Percentiles rank a stretch among this genome's conserved stretches.
Evolutionary conservation across 1,139 yeast species (phyloP).

Genomic region (Candida sp.): DNA sequence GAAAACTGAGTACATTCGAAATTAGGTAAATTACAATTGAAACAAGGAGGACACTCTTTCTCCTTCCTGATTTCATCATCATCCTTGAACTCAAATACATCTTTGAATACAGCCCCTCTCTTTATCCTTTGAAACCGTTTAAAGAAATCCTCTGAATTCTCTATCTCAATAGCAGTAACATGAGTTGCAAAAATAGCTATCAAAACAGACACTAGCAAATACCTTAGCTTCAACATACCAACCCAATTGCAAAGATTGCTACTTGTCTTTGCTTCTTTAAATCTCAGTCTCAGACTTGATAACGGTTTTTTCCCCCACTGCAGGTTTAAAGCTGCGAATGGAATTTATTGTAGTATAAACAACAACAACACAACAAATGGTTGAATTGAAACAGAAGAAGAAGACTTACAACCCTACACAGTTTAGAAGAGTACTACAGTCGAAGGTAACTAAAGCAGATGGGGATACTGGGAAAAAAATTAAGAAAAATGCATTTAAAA

Average conservation of each 20-base stretch:
- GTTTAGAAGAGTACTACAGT: slow-evolving; percentile 12
- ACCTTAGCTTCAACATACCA: neutral
- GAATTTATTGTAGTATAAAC: too few relatives aligned
- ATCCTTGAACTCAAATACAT: slow-evolving; percentile 20
- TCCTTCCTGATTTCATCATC: neutral
- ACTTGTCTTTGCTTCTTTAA: too few relatives aligned
- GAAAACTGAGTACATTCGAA: slow-evolving; percentile 91
- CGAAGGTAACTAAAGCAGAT: slow-evolving; percentile 6
- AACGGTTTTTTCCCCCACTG: neutral
- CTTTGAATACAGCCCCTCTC: slow-evolving; percentile 21
- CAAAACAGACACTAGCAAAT: neutral
- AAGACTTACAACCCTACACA: slow-evolving; percentile 18
- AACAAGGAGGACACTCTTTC: slow-evolving; percentile 78
- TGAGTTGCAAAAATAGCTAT: neutral
- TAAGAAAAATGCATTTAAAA: slow-evolving; percentile 14
- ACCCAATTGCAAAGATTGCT: too few relatives aligned
- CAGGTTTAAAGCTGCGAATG: too few relatives aligned
- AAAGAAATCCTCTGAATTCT: slow-evolving; percentile 11
- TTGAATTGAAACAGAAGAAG: slow-evolving; percentile 7
- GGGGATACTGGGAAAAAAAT: neutral
- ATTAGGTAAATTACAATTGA: slow-evolving; percentile 91
- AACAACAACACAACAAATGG: too few relatives aligned
- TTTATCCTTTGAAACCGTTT: slow-evolving; percentile 23
- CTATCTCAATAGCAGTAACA: slow-evolving; percentile 7
- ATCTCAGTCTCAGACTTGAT: too few relatives aligned